Evolutionary conservation across 257 asterid species (phyloP), one percentile per base, ranked within the genome.

Genomic region (Nicotiana attenuata): DNA sequence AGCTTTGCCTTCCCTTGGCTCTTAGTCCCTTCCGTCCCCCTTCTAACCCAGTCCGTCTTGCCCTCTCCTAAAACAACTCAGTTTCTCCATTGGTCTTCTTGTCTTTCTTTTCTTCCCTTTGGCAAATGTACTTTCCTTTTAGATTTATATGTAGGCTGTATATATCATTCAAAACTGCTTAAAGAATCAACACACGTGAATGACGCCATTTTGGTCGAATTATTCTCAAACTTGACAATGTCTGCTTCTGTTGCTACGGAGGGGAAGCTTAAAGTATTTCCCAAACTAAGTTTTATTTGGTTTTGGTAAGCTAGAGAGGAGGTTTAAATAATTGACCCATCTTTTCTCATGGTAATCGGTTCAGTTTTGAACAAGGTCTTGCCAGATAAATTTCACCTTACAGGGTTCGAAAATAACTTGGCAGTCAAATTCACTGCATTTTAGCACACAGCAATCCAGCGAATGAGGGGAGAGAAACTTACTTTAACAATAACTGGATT

Each of bases 401-500:
- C 78, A 45, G 38, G 59, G 10, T 8, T 73, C 1, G 61, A 57
- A 8, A 41, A 73, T 73, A 24, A 73, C 79, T 24, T 71, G 57
- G 28, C 14, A 10, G 22, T 24, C 63, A 24, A 47, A 13, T 13
- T 73, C 63, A 75, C 63, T 50, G 63, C 22, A 73, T 45, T 47
- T 24, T 31, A 73, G 61, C 22, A 22, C 38, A 73, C 8, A 47
- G 38, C 14, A 75, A 15, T 50, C 63, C 63, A 24, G 63, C 5
- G 16, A 73, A 75, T 75, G 80, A 4, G 63, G 80, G 63, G 16
- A 50, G 63, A 33, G 63, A 10, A 50, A 75, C 26, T 26, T 89
- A 94, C 99, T 97, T 96, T 92, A 33, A 96, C 98, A 65, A 95
- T 91, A 52, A 55, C 88, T 1, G 95, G 91, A 84, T 92, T 87